A percentile compares a stretch with the other conserved stretches of the same genome.
phyloP scores from a whole-genome alignment of 208 protist species.

The Acanthamoeba healyi region DNA sequence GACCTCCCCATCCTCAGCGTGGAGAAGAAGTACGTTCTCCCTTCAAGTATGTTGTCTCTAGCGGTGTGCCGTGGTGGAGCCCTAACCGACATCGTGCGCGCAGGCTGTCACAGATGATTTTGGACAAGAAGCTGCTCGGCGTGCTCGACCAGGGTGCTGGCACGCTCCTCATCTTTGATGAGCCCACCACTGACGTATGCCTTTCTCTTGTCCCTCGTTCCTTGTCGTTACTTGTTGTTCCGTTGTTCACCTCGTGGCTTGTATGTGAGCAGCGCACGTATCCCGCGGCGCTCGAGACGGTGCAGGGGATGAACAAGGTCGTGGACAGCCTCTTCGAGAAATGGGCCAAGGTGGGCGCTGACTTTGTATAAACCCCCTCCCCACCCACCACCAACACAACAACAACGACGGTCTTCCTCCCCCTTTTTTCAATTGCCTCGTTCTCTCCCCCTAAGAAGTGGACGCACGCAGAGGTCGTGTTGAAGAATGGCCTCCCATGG shows the following conservation, averaged over 20 bases:
- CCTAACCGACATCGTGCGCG: slow-evolving; percentile 84
- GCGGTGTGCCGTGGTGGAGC: too few relatives aligned
- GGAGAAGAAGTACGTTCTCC: slow-evolving; percentile 86
- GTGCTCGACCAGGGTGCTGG: slow-evolving; percentile 93
- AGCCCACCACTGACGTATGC: slow-evolving; percentile 77
- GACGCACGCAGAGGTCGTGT: too few relatives aligned
- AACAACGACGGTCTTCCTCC: too few relatives aligned
- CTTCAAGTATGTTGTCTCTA: too few relatives aligned
- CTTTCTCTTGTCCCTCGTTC: neutral
- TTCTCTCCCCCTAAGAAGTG: too few relatives aligned
- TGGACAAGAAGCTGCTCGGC: slow-evolving; percentile 97
- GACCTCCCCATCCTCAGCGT: slow-evolving; percentile 89
- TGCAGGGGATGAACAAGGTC: slow-evolving; percentile 89
- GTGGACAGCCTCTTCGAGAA: slow-evolving; percentile 92
- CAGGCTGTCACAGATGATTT: slow-evolving; percentile 98
- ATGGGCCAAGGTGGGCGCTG: slow-evolving; percentile 42
- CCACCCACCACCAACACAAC: too few relatives aligned
- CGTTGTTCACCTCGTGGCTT: too few relatives aligned
- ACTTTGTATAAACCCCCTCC: slow-evolving; percentile 52
- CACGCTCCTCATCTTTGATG: slow-evolving; percentile 88
- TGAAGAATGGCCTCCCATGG: too few relatives aligned
- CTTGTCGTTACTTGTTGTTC: too few relatives aligned
- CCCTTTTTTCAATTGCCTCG: too few relatives aligned
- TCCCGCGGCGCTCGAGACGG: slow-evolving; percentile 88
- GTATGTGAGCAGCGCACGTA: slow-evolving; percentile 79